Conservation (phyloP, 78 protist species). For the Monocercomonoides exilis region DNA sequence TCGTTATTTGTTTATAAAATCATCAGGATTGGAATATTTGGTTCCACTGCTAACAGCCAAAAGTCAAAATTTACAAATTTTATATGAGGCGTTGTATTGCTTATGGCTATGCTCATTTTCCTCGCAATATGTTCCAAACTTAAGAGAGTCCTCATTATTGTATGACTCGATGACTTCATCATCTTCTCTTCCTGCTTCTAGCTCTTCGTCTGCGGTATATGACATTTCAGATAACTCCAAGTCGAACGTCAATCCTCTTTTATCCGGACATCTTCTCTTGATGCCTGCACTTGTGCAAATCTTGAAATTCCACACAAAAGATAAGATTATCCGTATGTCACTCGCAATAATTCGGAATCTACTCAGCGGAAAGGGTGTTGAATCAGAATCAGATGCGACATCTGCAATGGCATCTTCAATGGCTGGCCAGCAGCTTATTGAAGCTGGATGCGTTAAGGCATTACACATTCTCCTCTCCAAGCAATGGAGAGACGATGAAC, state of each 20-base stretch:
- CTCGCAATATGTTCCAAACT: too few relatives aligned
- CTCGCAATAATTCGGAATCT: not conserved
- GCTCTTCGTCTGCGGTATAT: not conserved
- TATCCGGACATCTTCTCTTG: not conserved
- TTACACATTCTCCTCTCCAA: not conserved
- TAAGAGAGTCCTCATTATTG: too few relatives aligned
- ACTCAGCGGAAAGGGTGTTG: too few relatives aligned
- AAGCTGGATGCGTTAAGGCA: not conserved
- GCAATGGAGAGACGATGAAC: constrained; percentile 7
- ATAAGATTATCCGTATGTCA: not conserved
- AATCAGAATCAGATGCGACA: too few relatives aligned
- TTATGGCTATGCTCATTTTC: not conserved
- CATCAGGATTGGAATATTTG: not conserved
- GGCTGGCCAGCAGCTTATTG: not conserved
- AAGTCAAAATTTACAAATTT: not conserved
- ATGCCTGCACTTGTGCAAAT: not conserved
- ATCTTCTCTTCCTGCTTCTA: not conserved
- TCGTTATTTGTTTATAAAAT: not conserved
- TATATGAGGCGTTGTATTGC: not conserved
- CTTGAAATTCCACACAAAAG: not conserved
- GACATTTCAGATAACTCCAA: not conserved
- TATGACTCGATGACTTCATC: not conserved
- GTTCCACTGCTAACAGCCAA: not conserved
- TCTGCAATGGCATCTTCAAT: not conserved
- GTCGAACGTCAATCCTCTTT: not conserved